Conservation (phyloP, 2,329 filamentous ascomycete genomes). For the Paecilomyces niveus region DNA sequence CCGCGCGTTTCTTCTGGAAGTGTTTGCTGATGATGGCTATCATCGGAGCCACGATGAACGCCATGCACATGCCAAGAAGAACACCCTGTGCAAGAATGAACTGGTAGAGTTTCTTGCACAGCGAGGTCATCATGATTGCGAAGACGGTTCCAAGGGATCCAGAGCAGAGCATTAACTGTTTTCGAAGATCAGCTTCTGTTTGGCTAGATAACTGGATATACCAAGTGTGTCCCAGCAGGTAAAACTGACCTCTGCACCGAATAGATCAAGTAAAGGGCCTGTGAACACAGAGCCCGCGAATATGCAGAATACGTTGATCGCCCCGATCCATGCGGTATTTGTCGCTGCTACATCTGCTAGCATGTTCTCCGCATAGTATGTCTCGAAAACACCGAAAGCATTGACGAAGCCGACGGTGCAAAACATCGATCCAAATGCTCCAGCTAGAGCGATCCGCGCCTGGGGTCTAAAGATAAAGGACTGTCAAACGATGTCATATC, state of each 20-base stretch:
- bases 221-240: no score
- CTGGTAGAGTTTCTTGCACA: constrained; percentile 30
- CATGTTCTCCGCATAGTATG: constrained; percentile 21
- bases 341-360: constrained; percentile 19
- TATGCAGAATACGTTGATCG: constrained; percentile 23
- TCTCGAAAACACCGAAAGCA: constrained; percentile 30
- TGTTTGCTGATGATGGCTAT: constrained; percentile 23
- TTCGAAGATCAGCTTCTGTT: not conserved
- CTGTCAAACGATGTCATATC: not conserved
- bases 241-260: constrained; percentile 20
- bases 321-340: constrained; percentile 28
- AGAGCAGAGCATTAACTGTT: constrained; percentile 18
- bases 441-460: constrained; percentile 21
- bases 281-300: constrained; percentile 20
- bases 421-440: constrained; percentile 23
- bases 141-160: constrained; percentile 23
- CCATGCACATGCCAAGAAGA: constrained; percentile 23
- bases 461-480: constrained; percentile 11
- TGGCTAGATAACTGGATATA: no score
- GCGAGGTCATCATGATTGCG: constrained; percentile 29
- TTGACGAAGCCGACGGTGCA: constrained; percentile 34
- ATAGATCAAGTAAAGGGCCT: constrained; percentile 23
- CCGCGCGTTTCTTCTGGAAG: constrained; percentile 20
- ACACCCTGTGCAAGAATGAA: constrained; percentile 34
- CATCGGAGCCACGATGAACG: constrained; percentile 21